Conservation (phyloP, 352 stramenopile genomes). For the Blastocystis sp. region DNA sequence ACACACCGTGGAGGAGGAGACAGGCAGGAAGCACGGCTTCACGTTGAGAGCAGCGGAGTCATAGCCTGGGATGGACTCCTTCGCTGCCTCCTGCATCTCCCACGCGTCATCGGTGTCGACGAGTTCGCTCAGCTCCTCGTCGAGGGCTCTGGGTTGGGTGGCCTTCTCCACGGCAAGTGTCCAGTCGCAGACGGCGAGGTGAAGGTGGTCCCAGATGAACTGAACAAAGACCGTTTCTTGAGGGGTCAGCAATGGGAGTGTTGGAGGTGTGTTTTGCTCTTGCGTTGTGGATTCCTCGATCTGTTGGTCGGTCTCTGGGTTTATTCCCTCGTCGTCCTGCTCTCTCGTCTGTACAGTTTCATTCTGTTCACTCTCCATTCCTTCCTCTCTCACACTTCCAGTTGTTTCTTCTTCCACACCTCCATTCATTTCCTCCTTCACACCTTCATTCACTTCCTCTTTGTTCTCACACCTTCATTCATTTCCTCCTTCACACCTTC, state of each 20-base stretch:
- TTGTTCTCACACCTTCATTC: not conserved
- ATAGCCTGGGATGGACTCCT: not conserved
- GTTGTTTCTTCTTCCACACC: not conserved
- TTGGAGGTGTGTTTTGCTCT: not conserved
- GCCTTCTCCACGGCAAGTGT: not conserved
- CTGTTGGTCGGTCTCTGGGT: too few species aligned
- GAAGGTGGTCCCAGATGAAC: not conserved
- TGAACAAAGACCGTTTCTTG: not conserved
- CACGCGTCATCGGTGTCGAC: not conserved
- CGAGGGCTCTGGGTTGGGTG: not conserved
- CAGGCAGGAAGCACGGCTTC: not conserved
- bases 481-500: not conserved
- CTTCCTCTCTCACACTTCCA: too few species aligned
- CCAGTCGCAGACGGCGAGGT: not conserved
- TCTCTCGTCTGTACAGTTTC: too few species aligned
- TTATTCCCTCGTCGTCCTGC: too few species aligned
- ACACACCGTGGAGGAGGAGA: not conserved
- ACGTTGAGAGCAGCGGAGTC: not conserved
- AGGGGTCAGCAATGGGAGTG: not conserved
- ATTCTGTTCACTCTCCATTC: too few species aligned
- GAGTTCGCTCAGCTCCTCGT: not conserved
- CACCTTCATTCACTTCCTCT: not conserved
- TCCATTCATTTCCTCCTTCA: not conserved
- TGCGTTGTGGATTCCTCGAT: not conserved
- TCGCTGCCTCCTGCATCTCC: not conserved